These are phyloP conservation scores for Tetradesmus obliquus DNA, from an alignment of 139 green algal species.

Conservation along the genomic window DNA sequence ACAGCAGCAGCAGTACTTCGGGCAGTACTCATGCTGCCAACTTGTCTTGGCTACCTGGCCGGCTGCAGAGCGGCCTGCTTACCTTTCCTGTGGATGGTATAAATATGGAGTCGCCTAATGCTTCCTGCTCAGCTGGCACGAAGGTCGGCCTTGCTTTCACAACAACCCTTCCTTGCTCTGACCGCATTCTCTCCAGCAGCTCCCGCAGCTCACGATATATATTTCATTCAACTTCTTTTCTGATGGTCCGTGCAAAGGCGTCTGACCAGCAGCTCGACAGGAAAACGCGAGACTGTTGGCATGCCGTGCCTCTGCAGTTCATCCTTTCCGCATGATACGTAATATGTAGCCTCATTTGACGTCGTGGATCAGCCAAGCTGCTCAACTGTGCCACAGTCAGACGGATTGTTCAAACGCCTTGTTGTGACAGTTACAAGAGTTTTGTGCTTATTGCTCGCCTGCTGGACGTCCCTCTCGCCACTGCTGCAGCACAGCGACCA, in stretches of 20 bases:
- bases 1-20: not conserved
- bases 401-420: not conserved
- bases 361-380: too few species aligned
- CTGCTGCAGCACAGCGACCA: too few species aligned
- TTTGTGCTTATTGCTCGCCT: too few species aligned
- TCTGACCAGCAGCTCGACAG: not conserved
- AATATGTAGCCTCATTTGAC: not conserved
- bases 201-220: not conserved
- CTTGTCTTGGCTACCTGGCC: not conserved
- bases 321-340: not conserved
- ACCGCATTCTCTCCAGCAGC: not conserved
- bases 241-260: too few species aligned
- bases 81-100: not conserved
- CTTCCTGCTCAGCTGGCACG: not conserved
- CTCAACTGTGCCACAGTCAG: too few species aligned
- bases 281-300: not conserved
- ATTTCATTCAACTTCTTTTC: not conserved
- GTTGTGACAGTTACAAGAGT: not conserved
- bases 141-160: slow-evolving; percentile 25
- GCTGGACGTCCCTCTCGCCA: too few species aligned
- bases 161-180: slow-evolving; percentile 1
- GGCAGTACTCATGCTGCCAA: not conserved
- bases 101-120: not conserved
- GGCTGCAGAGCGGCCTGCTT: not conserved
- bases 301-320: not conserved